These are phyloP conservation scores for Eimeria falciformis DNA, from an alignment of 169 alveolate genomes.

Conservation along the genomic window DNA sequence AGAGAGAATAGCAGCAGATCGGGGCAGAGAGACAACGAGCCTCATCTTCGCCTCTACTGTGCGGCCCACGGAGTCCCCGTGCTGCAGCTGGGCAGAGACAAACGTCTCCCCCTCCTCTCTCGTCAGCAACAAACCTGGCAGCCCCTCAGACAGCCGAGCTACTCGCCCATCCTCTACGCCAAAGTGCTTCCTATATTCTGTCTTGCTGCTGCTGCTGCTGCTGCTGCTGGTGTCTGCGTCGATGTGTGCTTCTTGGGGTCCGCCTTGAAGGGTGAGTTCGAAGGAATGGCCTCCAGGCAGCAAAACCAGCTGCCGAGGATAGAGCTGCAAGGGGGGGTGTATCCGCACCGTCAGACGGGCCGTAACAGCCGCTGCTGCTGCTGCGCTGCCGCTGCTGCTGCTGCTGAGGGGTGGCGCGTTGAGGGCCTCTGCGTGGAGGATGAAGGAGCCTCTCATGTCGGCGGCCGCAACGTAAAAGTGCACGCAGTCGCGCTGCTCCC, in stretches of 20 bases:
- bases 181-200: neutral
- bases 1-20: neutral
- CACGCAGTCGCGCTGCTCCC: neutral
- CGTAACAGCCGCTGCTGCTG: constrained; percentile 28
- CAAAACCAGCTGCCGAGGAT: constrained; percentile 58
- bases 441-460: constrained; percentile 24
- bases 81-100: constrained; percentile 6
- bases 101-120: constrained; percentile 41
- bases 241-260: constrained; percentile 23
- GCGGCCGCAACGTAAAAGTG: constrained; percentile 36
- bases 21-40: neutral
- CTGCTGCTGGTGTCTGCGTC: constrained; percentile 8
- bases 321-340: constrained; percentile 59
- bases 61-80: neutral
- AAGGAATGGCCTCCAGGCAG: constrained; percentile 74
- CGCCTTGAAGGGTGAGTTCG: constrained; percentile 63
- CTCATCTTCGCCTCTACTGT: neutral
- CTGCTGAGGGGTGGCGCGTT: neutral
- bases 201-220: constrained; percentile 5
- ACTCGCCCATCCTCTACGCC: constrained; percentile 5
- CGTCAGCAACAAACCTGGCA: constrained; percentile 24
- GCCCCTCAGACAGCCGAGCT: constrained; percentile 14
- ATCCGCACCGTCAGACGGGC: constrained; percentile 34
- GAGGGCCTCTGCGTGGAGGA: constrained; percentile 34
- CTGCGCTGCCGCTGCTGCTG: neutral